Base-by-base conservation (phyloP, 164 flowering plant genomes). In the grape (Vitis vinifera) region DNA sequence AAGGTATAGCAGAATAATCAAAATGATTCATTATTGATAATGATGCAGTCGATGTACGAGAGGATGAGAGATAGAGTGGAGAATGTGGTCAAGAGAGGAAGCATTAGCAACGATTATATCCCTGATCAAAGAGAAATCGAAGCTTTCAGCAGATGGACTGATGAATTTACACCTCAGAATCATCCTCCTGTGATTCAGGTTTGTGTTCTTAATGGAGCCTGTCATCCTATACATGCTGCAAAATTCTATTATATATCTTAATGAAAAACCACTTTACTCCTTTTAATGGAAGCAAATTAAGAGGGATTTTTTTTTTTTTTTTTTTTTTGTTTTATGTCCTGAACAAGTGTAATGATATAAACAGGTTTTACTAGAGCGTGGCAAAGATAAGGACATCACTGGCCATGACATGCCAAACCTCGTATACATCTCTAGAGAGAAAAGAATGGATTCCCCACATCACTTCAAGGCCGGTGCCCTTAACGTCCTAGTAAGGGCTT, bases 171-270 rank as follows among this genome's bases (percentile, higher is more conserved):
- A 4, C 78, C 76, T 17, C 78, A 76, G 37, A 74, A 84, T 55
- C 87, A 84, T 58, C 85, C 82, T 10, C 62, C 84, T 1, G 71
- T 83, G 4, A 72, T 83, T 51, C 73, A 82, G 82, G 85, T 80
- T n/a, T 29, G 0, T 6, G 4, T 37, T 29, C 16, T 27, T 10
- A 66, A 3, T 37, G 7, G 6, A 3, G 7, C 44, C 4, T 37
- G 44, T 3, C 44, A 3, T 37, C 44, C 44, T 37, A 3, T 6
- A 37, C 7, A 4, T 23, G 27, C 27, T 23, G 27, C 27, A 23
- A 23, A 19, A 19, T 19, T 19, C 23, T 0, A 19, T 19, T 19
- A 19, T 19, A 19, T 19, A 19, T 19, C 23, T 19, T 23, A 23
- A 23, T 23, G 27, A 23, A 23, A 23, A 23, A 23, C 27, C 27